These are phyloP conservation scores for Sarcodon sp. DNA, from an alignment of 768 basidiomycete species.

Conservation along the genomic window DNA sequence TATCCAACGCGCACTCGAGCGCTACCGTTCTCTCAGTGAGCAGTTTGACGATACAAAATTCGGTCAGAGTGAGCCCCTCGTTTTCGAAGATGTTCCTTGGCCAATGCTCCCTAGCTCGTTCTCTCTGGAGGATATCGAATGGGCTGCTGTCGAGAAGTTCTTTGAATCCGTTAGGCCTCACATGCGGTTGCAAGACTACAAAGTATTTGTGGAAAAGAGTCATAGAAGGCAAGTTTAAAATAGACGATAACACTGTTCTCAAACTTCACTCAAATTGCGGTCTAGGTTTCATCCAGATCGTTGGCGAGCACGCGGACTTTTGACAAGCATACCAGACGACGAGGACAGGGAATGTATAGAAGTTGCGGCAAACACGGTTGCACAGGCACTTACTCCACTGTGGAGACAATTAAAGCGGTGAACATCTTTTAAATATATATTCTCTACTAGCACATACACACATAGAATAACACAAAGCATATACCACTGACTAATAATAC, in stretches of 20 bases:
- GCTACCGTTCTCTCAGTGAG: conserved; percentile 46
- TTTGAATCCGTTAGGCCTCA: conserved; percentile 38
- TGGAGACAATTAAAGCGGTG: conserved; percentile 32
- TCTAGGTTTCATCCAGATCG: conserved; percentile 65
- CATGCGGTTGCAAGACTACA: conserved; percentile 52
- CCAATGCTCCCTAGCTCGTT: conserved; percentile 45
- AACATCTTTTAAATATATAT: no score
- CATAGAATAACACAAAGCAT: no score
- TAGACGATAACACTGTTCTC: background rate
- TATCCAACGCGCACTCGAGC: conserved; percentile 51
- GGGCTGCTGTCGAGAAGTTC: conserved; percentile 60
- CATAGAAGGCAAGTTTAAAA: conserved; percentile 24
- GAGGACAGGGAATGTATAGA: conserved; percentile 45
- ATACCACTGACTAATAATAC: no score
- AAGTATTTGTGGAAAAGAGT: conserved; percentile 52
- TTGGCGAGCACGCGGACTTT: conserved; percentile 58
- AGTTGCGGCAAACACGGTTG: conserved; percentile 59
- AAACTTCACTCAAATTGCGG: conserved; percentile 2
- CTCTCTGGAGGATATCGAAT: conserved; percentile 55
- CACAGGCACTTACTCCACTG: conserved; percentile 61
- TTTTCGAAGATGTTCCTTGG: conserved; percentile 62
- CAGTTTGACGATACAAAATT: conserved; percentile 55
- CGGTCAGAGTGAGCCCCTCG: conserved; percentile 34
- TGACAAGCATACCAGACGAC: conserved; percentile 45
- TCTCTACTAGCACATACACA: no score